A percentile compares a stretch with the other conserved stretches of the same genome.
Evolutionary conservation across 192 early-diverging fungal species (phyloP).

Genomic region (Coemansia guatemalensis): DNA sequence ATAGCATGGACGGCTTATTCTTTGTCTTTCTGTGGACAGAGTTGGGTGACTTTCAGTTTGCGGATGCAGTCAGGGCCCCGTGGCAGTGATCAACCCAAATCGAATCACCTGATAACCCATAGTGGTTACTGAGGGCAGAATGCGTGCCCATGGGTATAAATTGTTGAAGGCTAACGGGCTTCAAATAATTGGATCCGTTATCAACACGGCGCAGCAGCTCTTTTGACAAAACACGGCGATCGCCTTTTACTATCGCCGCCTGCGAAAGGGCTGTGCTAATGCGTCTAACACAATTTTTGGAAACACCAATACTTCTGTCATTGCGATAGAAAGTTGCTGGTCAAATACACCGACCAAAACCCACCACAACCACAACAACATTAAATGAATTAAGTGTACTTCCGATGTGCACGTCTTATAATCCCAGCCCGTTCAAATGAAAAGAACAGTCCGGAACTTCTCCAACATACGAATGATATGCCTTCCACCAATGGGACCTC

Average conservation of each 20-base stretch:
- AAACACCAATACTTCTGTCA: neutral
- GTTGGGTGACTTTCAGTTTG: neutral
- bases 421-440: too few relatives aligned
- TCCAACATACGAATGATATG: too few relatives aligned
- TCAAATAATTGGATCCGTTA: neutral
- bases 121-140: neutral
- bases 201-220: neutral
- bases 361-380: neutral
- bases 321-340: neutral
- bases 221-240: conserved; percentile 2
- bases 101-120: neutral
- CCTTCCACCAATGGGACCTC: too few relatives aligned
- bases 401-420: too few relatives aligned
- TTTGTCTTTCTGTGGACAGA: neutral
- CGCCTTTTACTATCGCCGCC: conserved; percentile 9
- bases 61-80: neutral
- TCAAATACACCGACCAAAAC: neutral
- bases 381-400: neutral
- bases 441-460: too few relatives aligned
- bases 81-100: neutral
- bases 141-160: neutral
- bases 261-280: conserved; percentile 2
- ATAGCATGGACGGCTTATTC: neutral
- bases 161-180: neutral
- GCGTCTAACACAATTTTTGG: conserved; percentile 7